phyloP scores from a whole-genome alignment of 306 rosid species.

The Argentina anserina region DNA sequence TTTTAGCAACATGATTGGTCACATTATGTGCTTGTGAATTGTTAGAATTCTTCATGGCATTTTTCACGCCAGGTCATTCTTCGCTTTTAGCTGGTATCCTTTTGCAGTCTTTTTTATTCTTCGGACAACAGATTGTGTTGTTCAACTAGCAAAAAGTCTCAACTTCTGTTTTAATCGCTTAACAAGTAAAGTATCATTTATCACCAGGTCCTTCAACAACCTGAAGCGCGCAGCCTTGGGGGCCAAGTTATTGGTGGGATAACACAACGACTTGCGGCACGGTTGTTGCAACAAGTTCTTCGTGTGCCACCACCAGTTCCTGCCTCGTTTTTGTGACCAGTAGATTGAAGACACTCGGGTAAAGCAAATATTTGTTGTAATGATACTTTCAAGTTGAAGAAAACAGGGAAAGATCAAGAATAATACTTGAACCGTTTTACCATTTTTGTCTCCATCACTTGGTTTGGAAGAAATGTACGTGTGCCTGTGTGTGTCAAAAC shows the following conservation, averaged over 20 bases:
- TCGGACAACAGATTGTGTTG: not conserved
- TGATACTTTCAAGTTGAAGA: not conserved
- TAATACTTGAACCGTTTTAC: not conserved
- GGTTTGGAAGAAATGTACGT: not conserved
- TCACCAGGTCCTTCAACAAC: slow-evolving; percentile 76
- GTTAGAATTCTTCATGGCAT: not conserved
- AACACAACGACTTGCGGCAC: slow-evolving; percentile 85
- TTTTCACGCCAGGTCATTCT: not conserved
- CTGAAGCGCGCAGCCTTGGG: slow-evolving; percentile 77
- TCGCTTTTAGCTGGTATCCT: not conserved
- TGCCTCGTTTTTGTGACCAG: slow-evolving; percentile 33
- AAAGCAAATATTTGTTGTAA: not conserved
- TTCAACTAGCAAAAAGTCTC: not conserved
- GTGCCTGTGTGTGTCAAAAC: not conserved
- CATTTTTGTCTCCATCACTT: slow-evolving; percentile 5
- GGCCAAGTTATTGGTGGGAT: slow-evolving; percentile 71
- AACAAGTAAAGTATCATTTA: not conserved
- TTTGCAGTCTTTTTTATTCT: not conserved
- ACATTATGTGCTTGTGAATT: not conserved
- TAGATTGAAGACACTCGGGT: not conserved
- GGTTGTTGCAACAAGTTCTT: slow-evolving; percentile 80
- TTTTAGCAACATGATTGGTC: not conserved
- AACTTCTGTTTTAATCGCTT: not conserved
- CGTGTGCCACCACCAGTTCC: slow-evolving; percentile 48
- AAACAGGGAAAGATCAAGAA: no score